Evolutionary conservation across 1,139 yeast species (phyloP).

Genomic region (Trichomonascaceae sp.): DNA sequence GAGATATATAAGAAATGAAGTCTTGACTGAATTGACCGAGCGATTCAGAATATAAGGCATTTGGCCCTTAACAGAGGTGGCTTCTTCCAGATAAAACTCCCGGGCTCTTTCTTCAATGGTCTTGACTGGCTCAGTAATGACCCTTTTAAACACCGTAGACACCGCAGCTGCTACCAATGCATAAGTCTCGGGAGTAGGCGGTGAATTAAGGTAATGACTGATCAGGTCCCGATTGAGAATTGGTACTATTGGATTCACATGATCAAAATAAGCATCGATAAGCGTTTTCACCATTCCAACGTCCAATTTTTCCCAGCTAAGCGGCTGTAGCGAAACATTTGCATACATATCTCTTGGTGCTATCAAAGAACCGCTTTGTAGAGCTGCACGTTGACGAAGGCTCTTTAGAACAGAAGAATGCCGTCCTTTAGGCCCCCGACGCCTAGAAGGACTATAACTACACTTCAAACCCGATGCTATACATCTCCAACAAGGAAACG

Average conservation of each 20-base stretch:
- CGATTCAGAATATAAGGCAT: constrained; percentile 10
- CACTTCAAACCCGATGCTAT: background rate
- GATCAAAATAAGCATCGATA: constrained; percentile 14
- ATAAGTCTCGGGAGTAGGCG: constrained; percentile 14
- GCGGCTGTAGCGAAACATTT: background rate
- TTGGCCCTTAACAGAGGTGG: constrained; percentile 12
- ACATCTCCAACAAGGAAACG: background rate
- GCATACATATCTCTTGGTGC: background rate
- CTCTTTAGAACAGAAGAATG: background rate
- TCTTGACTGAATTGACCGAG: constrained; percentile 4
- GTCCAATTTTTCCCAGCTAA: constrained; percentile 1
- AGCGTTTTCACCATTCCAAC: constrained; percentile 2
- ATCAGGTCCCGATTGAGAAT: constrained; percentile 10
- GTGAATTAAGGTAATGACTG: constrained; percentile 6
- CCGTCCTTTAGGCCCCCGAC: background rate
- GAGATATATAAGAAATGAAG: constrained; percentile 14
- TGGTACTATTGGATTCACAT: constrained; percentile 17
- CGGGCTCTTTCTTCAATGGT: constrained; percentile 7
- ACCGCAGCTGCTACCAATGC: constrained; percentile 13
- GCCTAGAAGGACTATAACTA: background rate
- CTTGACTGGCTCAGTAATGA: constrained; percentile 2
- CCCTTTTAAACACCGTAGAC: constrained; percentile 13
- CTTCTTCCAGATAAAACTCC: constrained; percentile 10
- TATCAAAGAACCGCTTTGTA: background rate
- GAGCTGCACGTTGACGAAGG: background rate